These are phyloP conservation scores for Punica granatum DNA, from an alignment of 345 rosid genomes.

Conservation along the genomic window DNA sequence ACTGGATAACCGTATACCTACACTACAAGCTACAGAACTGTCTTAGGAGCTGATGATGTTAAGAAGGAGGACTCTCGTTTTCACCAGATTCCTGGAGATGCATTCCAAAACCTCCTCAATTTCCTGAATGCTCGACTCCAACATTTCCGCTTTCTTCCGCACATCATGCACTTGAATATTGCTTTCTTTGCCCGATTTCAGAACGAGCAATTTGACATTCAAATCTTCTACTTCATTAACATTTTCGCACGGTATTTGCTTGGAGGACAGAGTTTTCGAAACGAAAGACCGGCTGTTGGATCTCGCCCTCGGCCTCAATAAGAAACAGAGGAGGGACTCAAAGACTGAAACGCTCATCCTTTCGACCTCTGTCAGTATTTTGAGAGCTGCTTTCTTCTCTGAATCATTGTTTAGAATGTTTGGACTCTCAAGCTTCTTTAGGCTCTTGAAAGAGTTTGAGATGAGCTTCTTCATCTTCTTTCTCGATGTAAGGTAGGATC, in stretches of 20 bases:
- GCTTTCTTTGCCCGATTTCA: slow-evolving; percentile 13
- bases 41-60: neutral
- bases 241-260: neutral
- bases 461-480: slow-evolving; percentile 9
- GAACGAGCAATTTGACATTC: slow-evolving; percentile 12
- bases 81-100: slow-evolving; percentile 16
- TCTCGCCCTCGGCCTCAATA: slow-evolving; percentile 2
- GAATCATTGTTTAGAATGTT: neutral
- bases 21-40: neutral
- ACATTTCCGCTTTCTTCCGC: slow-evolving; percentile 5
- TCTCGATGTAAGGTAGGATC: slow-evolving; percentile 5
- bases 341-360: neutral
- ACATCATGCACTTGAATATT: neutral
- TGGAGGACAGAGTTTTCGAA: slow-evolving; percentile 11
- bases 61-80: slow-evolving; percentile 13
- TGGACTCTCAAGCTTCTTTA: slow-evolving; percentile 1
- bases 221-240: slow-evolving; percentile 14
- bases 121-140: slow-evolving; percentile 16
- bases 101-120: slow-evolving; percentile 14
- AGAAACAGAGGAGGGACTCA: slow-evolving; percentile 10
- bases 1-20: too few relatives aligned
- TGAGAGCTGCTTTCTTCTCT: neutral
- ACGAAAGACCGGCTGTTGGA: slow-evolving; percentile 10
- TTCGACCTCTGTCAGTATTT: neutral
- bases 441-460: neutral